These are phyloP conservation scores for Paraphoma chrysanthemicola DNA, from an alignment of 2,329 filamentous ascomycete species.

Conservation along the genomic window DNA sequence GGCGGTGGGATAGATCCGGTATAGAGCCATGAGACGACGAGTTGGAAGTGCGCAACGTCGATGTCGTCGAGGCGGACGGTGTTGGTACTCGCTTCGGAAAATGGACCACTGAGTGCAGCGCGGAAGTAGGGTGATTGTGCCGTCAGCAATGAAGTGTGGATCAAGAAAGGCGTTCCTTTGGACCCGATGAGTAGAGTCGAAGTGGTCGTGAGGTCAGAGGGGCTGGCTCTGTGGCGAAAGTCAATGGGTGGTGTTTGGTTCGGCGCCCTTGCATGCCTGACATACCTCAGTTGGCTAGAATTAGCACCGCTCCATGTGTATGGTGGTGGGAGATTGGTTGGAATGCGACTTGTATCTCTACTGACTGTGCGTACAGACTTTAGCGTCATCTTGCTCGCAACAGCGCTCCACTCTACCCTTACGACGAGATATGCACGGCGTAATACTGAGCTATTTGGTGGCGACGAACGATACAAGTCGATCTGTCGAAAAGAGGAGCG, in stretches of 20 bases:
- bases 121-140: slow-evolving; percentile 58
- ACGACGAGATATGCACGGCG: not conserved
- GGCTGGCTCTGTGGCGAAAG: slow-evolving; percentile 42
- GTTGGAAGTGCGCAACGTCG: slow-evolving; percentile 55
- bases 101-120: slow-evolving; percentile 56
- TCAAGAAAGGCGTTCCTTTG: slow-evolving; percentile 49
- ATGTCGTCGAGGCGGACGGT: slow-evolving; percentile 54
- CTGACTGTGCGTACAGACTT: slow-evolving; percentile 18
- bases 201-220: slow-evolving; percentile 50
- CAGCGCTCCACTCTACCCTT: not conserved
- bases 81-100: slow-evolving; percentile 54
- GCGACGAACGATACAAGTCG: not conserved
- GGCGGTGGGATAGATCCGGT: slow-evolving; percentile 49
- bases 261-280: slow-evolving; percentile 21
- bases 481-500: slow-evolving; percentile 1
- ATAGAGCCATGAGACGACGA: slow-evolving; percentile 61
- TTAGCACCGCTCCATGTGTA: slow-evolving; percentile 34
- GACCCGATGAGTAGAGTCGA: slow-evolving; percentile 49
- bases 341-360: slow-evolving; percentile 23
- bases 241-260: not conserved
- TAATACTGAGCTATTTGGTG: not conserved
- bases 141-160: slow-evolving; percentile 59
- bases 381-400: slow-evolving; percentile 12
- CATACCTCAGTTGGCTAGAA: slow-evolving; percentile 26
- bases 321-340: slow-evolving; percentile 38